phyloP scores from a whole-genome alignment of 2,329 filamentous ascomycete species.

The Neofusicoccum sp. region DNA sequence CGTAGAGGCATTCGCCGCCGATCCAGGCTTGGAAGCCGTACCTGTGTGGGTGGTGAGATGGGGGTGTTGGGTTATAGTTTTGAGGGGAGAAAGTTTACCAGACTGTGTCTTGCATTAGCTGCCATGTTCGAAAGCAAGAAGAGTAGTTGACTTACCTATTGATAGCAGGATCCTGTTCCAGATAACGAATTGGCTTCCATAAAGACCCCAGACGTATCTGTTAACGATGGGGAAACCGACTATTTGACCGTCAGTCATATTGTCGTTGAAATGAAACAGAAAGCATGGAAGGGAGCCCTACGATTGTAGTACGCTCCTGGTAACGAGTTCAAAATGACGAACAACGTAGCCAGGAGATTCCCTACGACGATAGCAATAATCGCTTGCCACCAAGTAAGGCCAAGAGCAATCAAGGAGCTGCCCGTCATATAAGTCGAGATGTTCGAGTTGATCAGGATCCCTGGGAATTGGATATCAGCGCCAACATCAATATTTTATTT shows the following conservation, averaged over 20 bases:
- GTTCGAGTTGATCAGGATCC: slow-evolving; percentile 50
- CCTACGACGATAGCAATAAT: slow-evolving; percentile 39
- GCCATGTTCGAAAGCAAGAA: neutral
- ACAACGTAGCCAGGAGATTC: slow-evolving; percentile 36
- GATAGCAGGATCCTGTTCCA: slow-evolving; percentile 41
- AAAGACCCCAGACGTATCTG: slow-evolving; percentile 44
- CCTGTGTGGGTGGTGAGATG: too few relatives aligned
- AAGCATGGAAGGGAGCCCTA: neutral
- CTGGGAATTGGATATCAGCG: slow-evolving; percentile 26
- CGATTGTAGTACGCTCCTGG: slow-evolving; percentile 43
- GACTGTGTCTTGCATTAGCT: neutral
- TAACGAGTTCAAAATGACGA: slow-evolving; percentile 38
- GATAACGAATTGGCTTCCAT: slow-evolving; percentile 41
- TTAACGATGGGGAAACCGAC: slow-evolving; percentile 44
- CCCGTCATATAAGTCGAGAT: slow-evolving; percentile 43
- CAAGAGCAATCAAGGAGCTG: slow-evolving; percentile 37
- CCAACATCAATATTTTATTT: neutral
- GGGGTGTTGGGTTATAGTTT: too few relatives aligned
- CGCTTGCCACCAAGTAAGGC: slow-evolving; percentile 44
- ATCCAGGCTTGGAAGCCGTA: slow-evolving; percentile 33
- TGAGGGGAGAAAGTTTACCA: slow-evolving; percentile 24
- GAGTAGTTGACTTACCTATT: too few relatives aligned
- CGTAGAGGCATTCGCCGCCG: slow-evolving; percentile 36
- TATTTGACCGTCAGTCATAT: neutral
- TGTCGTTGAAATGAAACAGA: neutral